Percentiles rank a stretch among this genome's conserved stretches.
phyloP scores from a whole-genome alignment of 768 basidiomycete species.

The Rhizopogon vulgaris region DNA sequence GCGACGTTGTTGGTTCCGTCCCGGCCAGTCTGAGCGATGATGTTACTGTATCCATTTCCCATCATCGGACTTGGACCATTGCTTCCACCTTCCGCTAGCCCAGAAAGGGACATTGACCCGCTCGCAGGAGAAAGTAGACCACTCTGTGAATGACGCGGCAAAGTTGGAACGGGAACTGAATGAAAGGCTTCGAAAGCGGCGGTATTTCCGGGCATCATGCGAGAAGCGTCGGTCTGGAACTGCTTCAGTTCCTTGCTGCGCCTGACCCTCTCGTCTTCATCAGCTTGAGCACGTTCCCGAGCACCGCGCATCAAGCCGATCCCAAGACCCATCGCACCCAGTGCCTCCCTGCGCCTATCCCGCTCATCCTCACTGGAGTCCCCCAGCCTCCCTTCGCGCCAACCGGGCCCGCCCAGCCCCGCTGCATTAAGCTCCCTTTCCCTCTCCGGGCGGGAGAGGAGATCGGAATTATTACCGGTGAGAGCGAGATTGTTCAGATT shows the following conservation, averaged over 20 bases:
- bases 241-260: constrained; percentile 49
- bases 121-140: constrained; percentile 16
- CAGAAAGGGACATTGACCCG: constrained; percentile 5
- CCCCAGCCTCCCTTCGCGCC: constrained; percentile 30
- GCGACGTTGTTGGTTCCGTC: constrained; percentile 13
- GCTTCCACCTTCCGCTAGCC: constrained; percentile 11
- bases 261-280: constrained; percentile 46
- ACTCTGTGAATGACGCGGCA: constrained; percentile 21
- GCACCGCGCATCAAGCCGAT: constrained; percentile 40
- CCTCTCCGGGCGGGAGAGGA: constrained; percentile 38
- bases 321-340: constrained; percentile 36
- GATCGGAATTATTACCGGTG: constrained; percentile 20
- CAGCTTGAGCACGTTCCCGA: constrained; percentile 59
- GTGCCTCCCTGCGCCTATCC: constrained; percentile 35
- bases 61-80: constrained; percentile 15
- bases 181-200: constrained; percentile 77
- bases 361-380: constrained; percentile 30
- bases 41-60: constrained; percentile 17
- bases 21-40: constrained; percentile 22
- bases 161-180: constrained; percentile 34
- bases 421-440: constrained; percentile 34
- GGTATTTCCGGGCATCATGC: constrained; percentile 34
- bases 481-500: constrained; percentile 22
- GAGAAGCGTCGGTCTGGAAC: constrained; percentile 29
- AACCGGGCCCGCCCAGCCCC: constrained; percentile 36